Evolutionary conservation across 352 stramenopile genomes (phyloP), one percentile per base, ranked within the genome.

Genomic region (Globisporangium spinosum): DNA sequence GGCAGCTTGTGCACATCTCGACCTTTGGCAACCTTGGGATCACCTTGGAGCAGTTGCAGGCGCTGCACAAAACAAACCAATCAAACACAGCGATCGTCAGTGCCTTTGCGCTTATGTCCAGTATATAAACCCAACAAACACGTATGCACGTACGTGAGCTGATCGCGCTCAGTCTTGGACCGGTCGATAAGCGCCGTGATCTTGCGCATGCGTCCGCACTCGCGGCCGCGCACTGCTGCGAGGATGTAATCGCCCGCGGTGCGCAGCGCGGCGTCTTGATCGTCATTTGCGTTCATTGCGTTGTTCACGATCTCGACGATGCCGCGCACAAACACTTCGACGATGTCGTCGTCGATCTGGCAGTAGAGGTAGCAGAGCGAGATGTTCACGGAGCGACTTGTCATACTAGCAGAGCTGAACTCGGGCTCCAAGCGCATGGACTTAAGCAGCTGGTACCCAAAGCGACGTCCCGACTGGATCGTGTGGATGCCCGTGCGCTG

Each of bases 311-410:
- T 61, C 66, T 89, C 82, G 2, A 89, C 74, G 25, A 90, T 88
- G 2, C 80, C 82, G 27, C 82, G 80, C 29, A 78, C 70, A 69
- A 88, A 90, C 25, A 86, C 74, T 60, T 89, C 78, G 29, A 88
- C 77, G 3, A 75, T 43, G 23, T 84, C 76, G 5, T 60, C 67
- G 4, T 70, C 64, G 49, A 73, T 45, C 57, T 89, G 79, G 32
- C 74, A 77, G 69, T 89, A 90, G 59, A 90, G 32, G 67, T 89
- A 90, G 58, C 82, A 90, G 20, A 87, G 70, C 23, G 82, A 90
- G 61, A 89, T 74, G 56, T 82, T 78, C 59, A 85, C 69, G 45
- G 71, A 74, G 4, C 70, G 62, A 29, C 68, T 51, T 51, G 43
- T 51, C 6, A 7, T 3, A 49, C 5, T n/a, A 7, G 17, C 1